These are phyloP conservation scores for Suillus clintonianus DNA, from an alignment of 768 basidiomycete genomes.

Conservation along the genomic window DNA sequence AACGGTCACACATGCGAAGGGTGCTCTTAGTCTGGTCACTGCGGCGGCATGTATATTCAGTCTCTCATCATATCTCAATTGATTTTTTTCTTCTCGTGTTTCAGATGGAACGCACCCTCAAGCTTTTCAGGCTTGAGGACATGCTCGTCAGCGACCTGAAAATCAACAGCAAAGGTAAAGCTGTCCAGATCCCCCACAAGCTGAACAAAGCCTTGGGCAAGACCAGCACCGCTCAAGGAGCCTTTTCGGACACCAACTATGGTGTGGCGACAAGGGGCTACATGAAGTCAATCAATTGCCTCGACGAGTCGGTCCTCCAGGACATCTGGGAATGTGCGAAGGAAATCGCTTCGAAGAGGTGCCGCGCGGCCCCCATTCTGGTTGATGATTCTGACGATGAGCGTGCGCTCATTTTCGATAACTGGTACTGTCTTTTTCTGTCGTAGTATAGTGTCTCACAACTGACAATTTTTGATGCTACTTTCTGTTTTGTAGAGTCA, in stretches of 20 bases:
- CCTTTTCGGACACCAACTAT: neutral
- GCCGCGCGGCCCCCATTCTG: neutral
- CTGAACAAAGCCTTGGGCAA: neutral
- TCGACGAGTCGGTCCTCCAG: neutral
- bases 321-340: neutral
- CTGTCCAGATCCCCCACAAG: neutral
- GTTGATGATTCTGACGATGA: neutral
- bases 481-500: neutral
- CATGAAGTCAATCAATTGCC: neutral
- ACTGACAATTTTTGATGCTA: neutral
- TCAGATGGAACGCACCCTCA: no score
- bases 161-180: neutral
- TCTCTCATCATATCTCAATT: no score
- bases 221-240: neutral
- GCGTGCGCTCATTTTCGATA: neutral
- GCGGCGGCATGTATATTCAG: no score
- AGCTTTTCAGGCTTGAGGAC: no score
- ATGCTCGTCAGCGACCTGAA: no score
- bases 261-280: neutral
- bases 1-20: no score
- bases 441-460: neutral
- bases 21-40: no score
- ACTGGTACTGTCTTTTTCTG: neutral
- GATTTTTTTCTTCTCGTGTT: no score
- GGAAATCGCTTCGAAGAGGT: neutral